Percentiles rank a stretch among this genome's conserved stretches.
Conservation (phyloP, 1,139 yeast genomes). For the Ogataea hybrid region DNA sequence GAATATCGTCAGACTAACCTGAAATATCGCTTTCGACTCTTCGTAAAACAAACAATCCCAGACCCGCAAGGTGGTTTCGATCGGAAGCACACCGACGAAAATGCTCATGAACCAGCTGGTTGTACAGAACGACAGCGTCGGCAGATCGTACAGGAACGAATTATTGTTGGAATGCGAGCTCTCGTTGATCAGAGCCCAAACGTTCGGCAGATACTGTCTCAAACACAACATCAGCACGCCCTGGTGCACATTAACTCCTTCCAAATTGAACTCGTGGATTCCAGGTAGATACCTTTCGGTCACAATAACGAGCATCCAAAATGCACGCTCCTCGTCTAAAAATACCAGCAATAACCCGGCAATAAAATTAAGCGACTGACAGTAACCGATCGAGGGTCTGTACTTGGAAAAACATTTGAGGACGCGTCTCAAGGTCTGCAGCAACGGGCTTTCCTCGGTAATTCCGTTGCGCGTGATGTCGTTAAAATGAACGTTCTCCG, state of each 20-base stretch:
- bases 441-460: constrained; percentile 56
- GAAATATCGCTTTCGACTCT: constrained; percentile 82
- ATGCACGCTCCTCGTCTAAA: constrained; percentile 84
- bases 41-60: constrained; percentile 97
- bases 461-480: constrained; percentile 16
- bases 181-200: constrained; percentile 61
- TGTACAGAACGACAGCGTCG: constrained; percentile 90
- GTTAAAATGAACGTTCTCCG: constrained; percentile 79
- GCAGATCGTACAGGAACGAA: constrained; percentile 71
- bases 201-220: constrained; percentile 76
- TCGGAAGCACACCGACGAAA: constrained; percentile 83
- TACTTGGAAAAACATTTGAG: constrained; percentile 80
- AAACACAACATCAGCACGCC: constrained; percentile 89
- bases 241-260: constrained; percentile 94
- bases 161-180: constrained; percentile 21
- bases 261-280: constrained; percentile 84
- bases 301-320: constrained; percentile 93
- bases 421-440: constrained; percentile 74
- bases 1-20: constrained; percentile 80
- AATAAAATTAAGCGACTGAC: constrained; percentile 89
- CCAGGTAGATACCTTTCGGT: constrained; percentile 88
- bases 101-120: constrained; percentile 98
- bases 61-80: constrained; percentile 80
- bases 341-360: constrained; percentile 83
- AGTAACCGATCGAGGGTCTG: constrained; percentile 90